Conservation (phyloP, 2,329 filamentous ascomycete genomes). For the Scedosporium aurantiacum region DNA sequence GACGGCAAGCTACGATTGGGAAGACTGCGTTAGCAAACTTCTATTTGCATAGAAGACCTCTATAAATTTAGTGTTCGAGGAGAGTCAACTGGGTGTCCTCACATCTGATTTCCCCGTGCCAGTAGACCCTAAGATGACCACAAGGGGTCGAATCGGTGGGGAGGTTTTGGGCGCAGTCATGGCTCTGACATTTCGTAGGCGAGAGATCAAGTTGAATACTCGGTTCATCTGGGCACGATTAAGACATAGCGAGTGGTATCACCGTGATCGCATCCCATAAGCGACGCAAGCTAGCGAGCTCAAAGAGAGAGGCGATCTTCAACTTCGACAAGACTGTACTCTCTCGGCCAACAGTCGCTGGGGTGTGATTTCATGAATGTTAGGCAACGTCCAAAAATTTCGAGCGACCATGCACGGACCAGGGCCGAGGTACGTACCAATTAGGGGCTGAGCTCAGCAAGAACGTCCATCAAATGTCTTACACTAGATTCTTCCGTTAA, state of each 20-base stretch:
- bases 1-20: conserved; percentile 63
- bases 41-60: neutral
- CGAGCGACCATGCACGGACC: too few species aligned
- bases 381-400: too few species aligned
- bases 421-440: too few species aligned
- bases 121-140: conserved; percentile 79
- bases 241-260: neutral
- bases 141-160: conserved; percentile 46
- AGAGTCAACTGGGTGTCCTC: conserved; percentile 16
- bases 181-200: neutral
- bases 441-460: too few species aligned
- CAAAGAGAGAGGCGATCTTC: too few species aligned
- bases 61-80: neutral
- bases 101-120: conserved; percentile 92
- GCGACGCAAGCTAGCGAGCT: neutral
- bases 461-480: too few species aligned
- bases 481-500: too few species aligned
- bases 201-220: neutral
- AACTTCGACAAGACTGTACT: too few species aligned
- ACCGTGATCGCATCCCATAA: neutral
- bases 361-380: too few species aligned
- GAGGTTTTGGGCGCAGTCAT: conserved; percentile 12
- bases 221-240: neutral
- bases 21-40: conserved; percentile 1
- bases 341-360: too few species aligned